Conservation (phyloP, 2,329 filamentous ascomycete species). For the Colletotrichum lini region DNA sequence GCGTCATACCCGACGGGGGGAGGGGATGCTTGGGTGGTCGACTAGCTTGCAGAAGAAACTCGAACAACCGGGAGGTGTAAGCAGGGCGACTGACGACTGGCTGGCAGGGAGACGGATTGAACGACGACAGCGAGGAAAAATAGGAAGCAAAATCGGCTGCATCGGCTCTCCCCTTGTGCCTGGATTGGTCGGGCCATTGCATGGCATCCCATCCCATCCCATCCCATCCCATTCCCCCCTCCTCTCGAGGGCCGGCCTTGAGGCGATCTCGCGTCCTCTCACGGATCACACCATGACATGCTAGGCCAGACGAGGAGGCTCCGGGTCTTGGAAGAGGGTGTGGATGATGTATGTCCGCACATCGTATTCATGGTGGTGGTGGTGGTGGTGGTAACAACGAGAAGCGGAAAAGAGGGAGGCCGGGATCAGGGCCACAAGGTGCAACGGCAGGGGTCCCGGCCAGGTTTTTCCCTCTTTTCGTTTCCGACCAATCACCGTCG, state of each 20-base stretch:
- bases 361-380: background rate
- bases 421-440: constrained; percentile 21
- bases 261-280: background rate
- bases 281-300: constrained; percentile 24
- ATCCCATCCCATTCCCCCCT: background rate
- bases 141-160: constrained; percentile 22
- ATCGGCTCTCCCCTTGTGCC: constrained; percentile 29
- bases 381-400: background rate
- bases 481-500: constrained; percentile 1
- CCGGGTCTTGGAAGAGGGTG: constrained; percentile 6
- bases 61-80: background rate
- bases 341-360: background rate
- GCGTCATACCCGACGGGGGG: constrained; percentile 37
- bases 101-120: background rate
- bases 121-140: background rate
- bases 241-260: background rate
- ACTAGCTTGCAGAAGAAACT: background rate
- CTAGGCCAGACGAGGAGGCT: background rate
- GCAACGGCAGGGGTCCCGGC: constrained; percentile 13
- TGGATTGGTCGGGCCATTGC: constrained; percentile 31
- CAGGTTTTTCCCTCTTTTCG: constrained; percentile 7
- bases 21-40: background rate
- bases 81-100: background rate
- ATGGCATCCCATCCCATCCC: constrained; percentile 12
- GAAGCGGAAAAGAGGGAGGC: constrained; percentile 27